phyloP scores from a whole-genome alignment of 257 asterid genomes.

The Thymus mandschuricus region DNA sequence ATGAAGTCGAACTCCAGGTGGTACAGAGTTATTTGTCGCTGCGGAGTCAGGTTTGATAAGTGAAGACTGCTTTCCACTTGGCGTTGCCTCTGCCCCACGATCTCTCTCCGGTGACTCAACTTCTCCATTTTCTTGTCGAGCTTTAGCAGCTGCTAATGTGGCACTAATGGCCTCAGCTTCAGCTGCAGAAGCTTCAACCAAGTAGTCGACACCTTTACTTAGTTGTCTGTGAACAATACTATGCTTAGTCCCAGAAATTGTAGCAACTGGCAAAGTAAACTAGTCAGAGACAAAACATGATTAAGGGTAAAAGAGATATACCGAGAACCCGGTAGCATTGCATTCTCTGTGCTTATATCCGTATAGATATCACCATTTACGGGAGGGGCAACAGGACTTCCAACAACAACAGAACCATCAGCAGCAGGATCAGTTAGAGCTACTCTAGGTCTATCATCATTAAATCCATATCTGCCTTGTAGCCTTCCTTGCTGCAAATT shows the following conservation, averaged over 20 bases:
- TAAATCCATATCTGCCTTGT: constrained; percentile 62
- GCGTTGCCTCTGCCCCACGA: constrained; percentile 94
- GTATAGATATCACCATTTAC: constrained; percentile 79
- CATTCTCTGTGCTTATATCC: constrained; percentile 89
- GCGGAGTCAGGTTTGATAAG: constrained; percentile 78
- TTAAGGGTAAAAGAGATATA: constrained; percentile 31
- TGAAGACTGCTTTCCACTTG: constrained; percentile 82
- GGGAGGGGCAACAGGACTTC: constrained; percentile 87
- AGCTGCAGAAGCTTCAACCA: constrained; percentile 96
- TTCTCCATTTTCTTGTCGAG: constrained; percentile 88
- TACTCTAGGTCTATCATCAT: constrained; percentile 66
- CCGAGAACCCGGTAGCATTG: constrained; percentile 78
- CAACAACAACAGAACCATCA: constrained; percentile 88
- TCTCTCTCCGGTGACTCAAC: constrained; percentile 87
- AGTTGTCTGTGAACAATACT: constrained; percentile 47
- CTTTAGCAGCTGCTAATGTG: constrained; percentile 93
- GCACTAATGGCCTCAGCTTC: constrained; percentile 98
- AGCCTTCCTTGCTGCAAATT: constrained; percentile 69
- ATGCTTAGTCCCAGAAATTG: constrained; percentile 28
- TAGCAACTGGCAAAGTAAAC: constrained; percentile 13
- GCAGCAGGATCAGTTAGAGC: constrained; percentile 54
- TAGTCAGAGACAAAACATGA: constrained; percentile 8
- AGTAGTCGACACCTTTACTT: constrained; percentile 87
- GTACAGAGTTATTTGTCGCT: constrained; percentile 55
- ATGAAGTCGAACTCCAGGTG: constrained; percentile 91